phyloP scores from a whole-genome alignment of 106 monocot species.

The Acorus gramineus region DNA sequence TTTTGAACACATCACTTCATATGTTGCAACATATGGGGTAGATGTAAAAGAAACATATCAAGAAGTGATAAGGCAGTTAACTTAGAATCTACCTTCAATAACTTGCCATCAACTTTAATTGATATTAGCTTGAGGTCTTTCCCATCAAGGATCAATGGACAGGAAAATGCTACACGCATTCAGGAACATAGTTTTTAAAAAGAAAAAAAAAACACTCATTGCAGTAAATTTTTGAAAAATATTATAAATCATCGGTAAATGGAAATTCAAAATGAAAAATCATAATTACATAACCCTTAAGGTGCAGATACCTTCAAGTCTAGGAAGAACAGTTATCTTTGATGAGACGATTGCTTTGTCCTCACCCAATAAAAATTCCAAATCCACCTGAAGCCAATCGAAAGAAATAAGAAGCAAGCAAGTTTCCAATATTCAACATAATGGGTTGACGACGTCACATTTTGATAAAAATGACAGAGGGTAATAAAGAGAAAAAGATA shows the following conservation, averaged over 20 bases:
- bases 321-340: slow-evolving; percentile 63
- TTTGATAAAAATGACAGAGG: too few relatives aligned
- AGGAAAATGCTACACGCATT: slow-evolving; percentile 30
- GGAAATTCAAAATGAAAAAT: neutral
- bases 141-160: slow-evolving; percentile 82
- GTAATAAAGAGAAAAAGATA: too few relatives aligned
- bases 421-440: too few relatives aligned
- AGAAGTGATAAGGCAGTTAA: neutral
- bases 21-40: too few relatives aligned
- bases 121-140: slow-evolving; percentile 79
- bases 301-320: slow-evolving; percentile 50
- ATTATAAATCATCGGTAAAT: neutral
- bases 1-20: too few relatives aligned
- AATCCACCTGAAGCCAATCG: slow-evolving; percentile 48
- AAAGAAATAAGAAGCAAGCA: neutral
- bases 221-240: neutral
- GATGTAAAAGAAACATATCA: neutral
- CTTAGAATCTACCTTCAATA: slow-evolving; percentile 51
- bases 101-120: slow-evolving; percentile 80
- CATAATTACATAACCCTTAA: neutral
- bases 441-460: too few relatives aligned
- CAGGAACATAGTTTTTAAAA: neutral
- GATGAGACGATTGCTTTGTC: slow-evolving; percentile 80
- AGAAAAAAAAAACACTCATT: neutral
- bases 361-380: slow-evolving; percentile 72